phyloP scores from a whole-genome alignment of 1,139 yeast genomes.

The Lodderomyces metapsilosis region DNA sequence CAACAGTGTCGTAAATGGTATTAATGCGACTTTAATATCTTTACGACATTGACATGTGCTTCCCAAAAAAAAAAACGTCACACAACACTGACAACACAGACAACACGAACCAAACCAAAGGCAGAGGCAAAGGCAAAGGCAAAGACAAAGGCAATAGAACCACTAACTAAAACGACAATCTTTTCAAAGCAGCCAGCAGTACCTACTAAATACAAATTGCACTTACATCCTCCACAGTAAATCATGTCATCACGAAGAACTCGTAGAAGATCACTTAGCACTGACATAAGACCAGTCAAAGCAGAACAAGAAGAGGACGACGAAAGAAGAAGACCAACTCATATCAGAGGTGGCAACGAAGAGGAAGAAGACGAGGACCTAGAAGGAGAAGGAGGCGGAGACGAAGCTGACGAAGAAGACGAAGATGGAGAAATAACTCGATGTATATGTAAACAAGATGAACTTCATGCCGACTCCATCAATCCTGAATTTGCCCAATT shows the following conservation, averaged over 20 bases:
- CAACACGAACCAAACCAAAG: no score
- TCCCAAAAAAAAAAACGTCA: no score
- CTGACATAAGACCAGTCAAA: slow-evolving; percentile 4
- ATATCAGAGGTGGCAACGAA: slow-evolving; percentile 1
- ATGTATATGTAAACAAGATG: slow-evolving; percentile 83
- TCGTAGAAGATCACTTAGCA: slow-evolving; percentile 19
- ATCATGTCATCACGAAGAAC: slow-evolving; percentile 35
- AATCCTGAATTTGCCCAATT: slow-evolving; percentile 40
- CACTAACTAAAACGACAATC: no score
- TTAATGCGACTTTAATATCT: no score
- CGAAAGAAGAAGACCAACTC: neutral
- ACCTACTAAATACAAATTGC: neutral
- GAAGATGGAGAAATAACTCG: slow-evolving; percentile 79
- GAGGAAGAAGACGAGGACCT: slow-evolving; percentile 9
- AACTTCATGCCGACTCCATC: slow-evolving; percentile 44
- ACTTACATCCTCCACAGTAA: slow-evolving; percentile 6
- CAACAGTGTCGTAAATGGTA: no score
- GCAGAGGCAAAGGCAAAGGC: no score
- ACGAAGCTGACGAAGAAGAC: slow-evolving; percentile 30
- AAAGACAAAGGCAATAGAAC: no score
- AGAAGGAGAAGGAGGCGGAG: slow-evolving; percentile 22
- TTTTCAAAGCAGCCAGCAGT: no score
- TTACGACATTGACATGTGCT: no score
- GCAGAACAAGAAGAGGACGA: neutral
- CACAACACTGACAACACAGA: no score